Evolutionary conservation across 768 basidiomycete species (phyloP), one percentile per base, ranked within the genome.

Genomic region (Coprinopsis sp.): DNA sequence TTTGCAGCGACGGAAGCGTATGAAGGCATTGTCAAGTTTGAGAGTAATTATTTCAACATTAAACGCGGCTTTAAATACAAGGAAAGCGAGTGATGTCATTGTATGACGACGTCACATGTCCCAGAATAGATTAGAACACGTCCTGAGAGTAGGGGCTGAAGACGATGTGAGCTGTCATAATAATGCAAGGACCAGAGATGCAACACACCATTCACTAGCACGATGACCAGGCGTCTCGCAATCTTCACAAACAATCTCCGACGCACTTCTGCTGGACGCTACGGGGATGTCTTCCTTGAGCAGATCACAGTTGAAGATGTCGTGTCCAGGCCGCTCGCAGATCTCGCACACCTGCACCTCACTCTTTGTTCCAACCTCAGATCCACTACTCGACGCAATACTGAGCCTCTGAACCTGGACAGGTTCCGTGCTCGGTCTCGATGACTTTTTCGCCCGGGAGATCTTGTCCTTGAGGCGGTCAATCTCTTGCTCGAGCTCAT

Each of bases 401-500:
- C 58, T 67, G 16, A 31, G 59, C 46, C 24, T 64, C 33, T 57
- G 64, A 7, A 52, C 31, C 19, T 70, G 71, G 18, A 45, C 49
- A 2, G 64, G 62, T 31, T 74, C 82, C 27, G 46, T 55, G 38
- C 63, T 63, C 39, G 63, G 66, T 47, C 74, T 76, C 51, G 80
- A 78, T 14, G 70, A 68, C 58, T 84, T 85, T 61, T 82, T 84
- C 52, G 80, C 74, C 37, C 78, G 76, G 5, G 77, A 60, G 33
- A 88, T 68, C 56, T 83, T 87, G 21, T 87, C 84, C 54, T 85
- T 87, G 41, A 86, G 64, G 8, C 77, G 76, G 58, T 91, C 86
- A 25, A 93, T 62, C 58, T 94, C 90, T 58, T 82, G 81, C 57
- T 93, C 91, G 23, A 95, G 78, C 53, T 92, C 91, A 58, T 92